phyloP scores from a whole-genome alignment of 2,329 filamentous ascomycete genomes.

The Blastomyces parvus region DNA sequence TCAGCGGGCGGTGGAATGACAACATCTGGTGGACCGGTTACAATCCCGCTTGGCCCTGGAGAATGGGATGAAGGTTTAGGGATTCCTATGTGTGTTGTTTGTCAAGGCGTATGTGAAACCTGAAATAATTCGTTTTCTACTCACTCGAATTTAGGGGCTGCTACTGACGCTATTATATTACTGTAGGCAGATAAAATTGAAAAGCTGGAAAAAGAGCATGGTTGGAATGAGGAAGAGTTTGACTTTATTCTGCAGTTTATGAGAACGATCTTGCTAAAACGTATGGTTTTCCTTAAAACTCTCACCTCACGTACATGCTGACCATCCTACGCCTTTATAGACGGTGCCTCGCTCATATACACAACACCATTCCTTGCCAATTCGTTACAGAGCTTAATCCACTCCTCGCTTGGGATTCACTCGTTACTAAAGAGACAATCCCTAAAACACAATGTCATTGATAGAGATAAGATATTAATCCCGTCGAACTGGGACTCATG shows the following conservation, averaged over 20 bases:
- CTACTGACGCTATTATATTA: conserved; percentile 18
- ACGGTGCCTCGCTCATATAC: conserved; percentile 77
- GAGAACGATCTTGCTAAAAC: conserved; percentile 76
- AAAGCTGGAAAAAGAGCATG: conserved; percentile 73
- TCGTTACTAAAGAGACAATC: conserved; percentile 69
- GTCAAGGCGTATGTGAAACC: conserved; percentile 63
- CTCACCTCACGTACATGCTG: conserved; percentile 5
- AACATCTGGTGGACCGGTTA: conserved; percentile 55
- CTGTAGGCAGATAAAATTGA: conserved; percentile 77
- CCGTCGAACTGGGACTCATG: conserved; percentile 98
- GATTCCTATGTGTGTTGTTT: conserved; percentile 84
- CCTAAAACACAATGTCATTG: conserved; percentile 83
- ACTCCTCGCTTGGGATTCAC: conserved; percentile 77
- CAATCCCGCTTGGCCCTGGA: conserved; percentile 70
- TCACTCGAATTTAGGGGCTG: background rate
- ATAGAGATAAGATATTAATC: conserved; percentile 86
- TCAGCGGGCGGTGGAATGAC: conserved; percentile 43
- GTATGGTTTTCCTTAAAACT: conserved; percentile 36
- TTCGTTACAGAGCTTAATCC: conserved; percentile 67
- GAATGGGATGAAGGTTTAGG: conserved; percentile 90
- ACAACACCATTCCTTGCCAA: conserved; percentile 67
- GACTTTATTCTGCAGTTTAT: conserved; percentile 92
- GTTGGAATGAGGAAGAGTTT: conserved; percentile 94
- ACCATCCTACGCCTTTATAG: conserved; percentile 34
- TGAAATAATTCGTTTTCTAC: background rate